Base-by-base conservation (phyloP, 2,329 filamentous ascomycete species). In the Pseudogymnoascus pannorum region DNA sequence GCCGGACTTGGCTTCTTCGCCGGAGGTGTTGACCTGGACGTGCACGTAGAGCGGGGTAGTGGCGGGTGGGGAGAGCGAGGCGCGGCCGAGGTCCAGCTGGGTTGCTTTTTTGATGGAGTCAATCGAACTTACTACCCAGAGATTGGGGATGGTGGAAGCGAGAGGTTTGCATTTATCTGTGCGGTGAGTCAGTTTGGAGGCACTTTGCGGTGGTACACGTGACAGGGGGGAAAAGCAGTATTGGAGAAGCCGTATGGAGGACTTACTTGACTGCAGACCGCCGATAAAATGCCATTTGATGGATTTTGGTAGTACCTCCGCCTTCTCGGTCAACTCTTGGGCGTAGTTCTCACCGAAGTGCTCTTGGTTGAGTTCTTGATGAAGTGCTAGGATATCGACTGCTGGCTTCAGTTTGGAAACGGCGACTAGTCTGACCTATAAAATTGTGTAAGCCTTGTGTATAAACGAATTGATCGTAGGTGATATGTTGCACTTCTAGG, bases 271-370 rank as follows among this genome's bases (percentile, higher is more conserved):
- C 75, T 99, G 94, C 38, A 99, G 77, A 0, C 89, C 91, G 38
- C 94, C 94, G 72, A 97, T 99, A 75, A 97, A 97, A 75, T 99
- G 94, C 94, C 94, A 99, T 69, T 82, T 82, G 66, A 99, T 89
- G 33, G 81, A 82, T 48, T 77, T 76, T 0, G 94, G 93, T 9
- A 99, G 82, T 18, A 96, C 73, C 35, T 83, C 81, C 1, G 91
- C 88, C 75, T 99, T 99, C 73, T 96, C 88, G 63, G 82, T 81
- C 60, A 99, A 83, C 75, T 99, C 94, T 75, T 93, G 89, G 3
- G 88, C 82, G 77, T 99, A 99, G 79, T 99, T 99, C 77, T 99
- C 94, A 69, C 94, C 94, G 74, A 97, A 97, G 76, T 99, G 91
- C 16, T 79, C 68, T 60, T 92, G 89, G 1, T 77, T 74, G 29